These are phyloP conservation scores for Pythium aristosporum DNA, from an alignment of 352 stramenopile species.

Conservation along the genomic window DNA sequence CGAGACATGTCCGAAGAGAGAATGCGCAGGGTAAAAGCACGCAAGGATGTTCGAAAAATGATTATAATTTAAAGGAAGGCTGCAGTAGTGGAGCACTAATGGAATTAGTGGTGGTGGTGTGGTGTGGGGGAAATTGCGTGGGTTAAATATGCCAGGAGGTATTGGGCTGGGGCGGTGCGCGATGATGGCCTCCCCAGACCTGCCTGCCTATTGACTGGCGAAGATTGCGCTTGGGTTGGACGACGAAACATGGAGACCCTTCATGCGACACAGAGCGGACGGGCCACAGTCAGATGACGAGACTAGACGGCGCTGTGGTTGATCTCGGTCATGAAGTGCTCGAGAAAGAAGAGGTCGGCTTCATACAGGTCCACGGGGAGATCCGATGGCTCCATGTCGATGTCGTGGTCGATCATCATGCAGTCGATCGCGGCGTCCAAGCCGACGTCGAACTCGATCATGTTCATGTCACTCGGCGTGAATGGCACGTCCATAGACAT, in stretches of 20 bases:
- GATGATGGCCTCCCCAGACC: background rate
- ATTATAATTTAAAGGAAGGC: constrained; percentile 8
- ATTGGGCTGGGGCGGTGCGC: background rate
- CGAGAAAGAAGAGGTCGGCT: constrained; percentile 77
- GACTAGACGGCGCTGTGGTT: constrained; percentile 36
- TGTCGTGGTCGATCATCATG: constrained; percentile 76
- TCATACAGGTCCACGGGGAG: constrained; percentile 76
- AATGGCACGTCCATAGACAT: constrained; percentile 66
- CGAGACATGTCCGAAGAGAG: background rate
- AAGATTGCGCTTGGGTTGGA: background rate
- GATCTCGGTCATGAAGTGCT: constrained; percentile 83
- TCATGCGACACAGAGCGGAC: background rate
- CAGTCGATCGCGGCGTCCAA: constrained; percentile 72
- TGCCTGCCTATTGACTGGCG: too few species aligned
- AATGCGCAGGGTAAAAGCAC: background rate
- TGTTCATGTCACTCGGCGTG: constrained; percentile 30
- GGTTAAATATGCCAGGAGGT: constrained; percentile 20
- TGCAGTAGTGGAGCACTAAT: background rate
- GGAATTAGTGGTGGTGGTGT: background rate
- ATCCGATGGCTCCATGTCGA: constrained; percentile 75
- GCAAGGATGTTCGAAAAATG: background rate
- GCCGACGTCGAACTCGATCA: constrained; percentile 58
- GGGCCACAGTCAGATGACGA: background rate
- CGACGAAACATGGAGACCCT: constrained; percentile 14
- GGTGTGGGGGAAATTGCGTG: background rate